These are phyloP conservation scores for Arabidopsis thaliana DNA, from an alignment of 345 rosid species.

Conservation along the genomic window TAIR10.1 NC_003076.8:20894501-20895000, in stretches of 20 bases:
- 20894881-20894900: neutral
- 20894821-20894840: slow-evolving; percentile 4
- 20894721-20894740: neutral
- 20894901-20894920: neutral
- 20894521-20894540: neutral
- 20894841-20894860: neutral
- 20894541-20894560: no score
- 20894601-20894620: neutral
- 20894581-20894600: neutral
- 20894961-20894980: neutral
- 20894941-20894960: slow-evolving; percentile 7
- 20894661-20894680: neutral
- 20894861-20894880: neutral
- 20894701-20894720: neutral
- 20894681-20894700: neutral
- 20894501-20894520: neutral
- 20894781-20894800: neutral
- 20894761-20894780: neutral
- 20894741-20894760: neutral
- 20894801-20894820: neutral
- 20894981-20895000: slow-evolving; percentile 30
- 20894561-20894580: neutral
- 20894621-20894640: neutral
- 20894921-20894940: neutral
- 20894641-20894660: neutral